Percentiles rank a stretch among this genome's conserved stretches.
Evolutionary conservation across 2,329 filamentous ascomycete species (phyloP).

Genomic region (Ophiostoma tasmaniense): DNA sequence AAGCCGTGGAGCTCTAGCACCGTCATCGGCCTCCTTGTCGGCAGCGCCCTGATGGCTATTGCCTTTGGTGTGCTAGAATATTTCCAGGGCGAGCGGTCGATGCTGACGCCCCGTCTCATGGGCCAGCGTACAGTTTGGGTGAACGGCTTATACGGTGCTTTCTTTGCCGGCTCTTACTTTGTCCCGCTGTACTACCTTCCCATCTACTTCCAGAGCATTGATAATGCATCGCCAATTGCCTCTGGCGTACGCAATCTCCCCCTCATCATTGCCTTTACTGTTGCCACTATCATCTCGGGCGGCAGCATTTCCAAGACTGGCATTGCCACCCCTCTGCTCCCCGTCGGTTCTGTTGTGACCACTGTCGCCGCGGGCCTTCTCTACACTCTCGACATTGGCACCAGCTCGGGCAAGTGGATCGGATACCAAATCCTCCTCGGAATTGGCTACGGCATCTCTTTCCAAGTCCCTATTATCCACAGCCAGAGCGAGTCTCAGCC

Average conservation of each 20-base stretch:
- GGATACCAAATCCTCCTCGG: slow-evolving; percentile 42
- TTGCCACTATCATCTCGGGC: slow-evolving; percentile 30
- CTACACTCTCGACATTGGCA: slow-evolving; percentile 30
- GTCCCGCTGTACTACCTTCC: slow-evolving; percentile 39
- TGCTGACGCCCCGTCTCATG: slow-evolving; percentile 41
- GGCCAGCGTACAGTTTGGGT: slow-evolving; percentile 35
- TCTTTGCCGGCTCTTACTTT: slow-evolving; percentile 37
- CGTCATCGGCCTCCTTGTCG: slow-evolving; percentile 32
- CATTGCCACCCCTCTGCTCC: slow-evolving; percentile 29
- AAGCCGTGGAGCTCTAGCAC: slow-evolving; percentile 30
- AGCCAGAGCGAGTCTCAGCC: slow-evolving; percentile 27
- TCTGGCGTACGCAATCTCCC: slow-evolving; percentile 35
- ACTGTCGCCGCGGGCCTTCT: slow-evolving; percentile 32
- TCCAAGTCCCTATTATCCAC: slow-evolving; percentile 38
- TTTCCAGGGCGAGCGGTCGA: slow-evolving; percentile 37
- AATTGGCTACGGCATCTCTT: slow-evolving; percentile 35
- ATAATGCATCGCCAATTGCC: slow-evolving; percentile 30
- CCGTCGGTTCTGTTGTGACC: slow-evolving; percentile 25
- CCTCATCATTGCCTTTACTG: slow-evolving; percentile 31
- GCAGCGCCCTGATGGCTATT: slow-evolving; percentile 22
- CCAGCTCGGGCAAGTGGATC: slow-evolving; percentile 33
- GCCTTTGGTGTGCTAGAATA: slow-evolving; percentile 28
- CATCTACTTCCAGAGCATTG: slow-evolving; percentile 44
- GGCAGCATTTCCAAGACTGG: slow-evolving; percentile 28
- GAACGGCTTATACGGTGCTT: slow-evolving; percentile 33